A percentile compares a stretch with the other conserved stretches of the same genome.
These are phyloP conservation scores for Corylus avellana DNA, from an alignment of 306 rosid species.

Conservation along the genomic window DNA sequence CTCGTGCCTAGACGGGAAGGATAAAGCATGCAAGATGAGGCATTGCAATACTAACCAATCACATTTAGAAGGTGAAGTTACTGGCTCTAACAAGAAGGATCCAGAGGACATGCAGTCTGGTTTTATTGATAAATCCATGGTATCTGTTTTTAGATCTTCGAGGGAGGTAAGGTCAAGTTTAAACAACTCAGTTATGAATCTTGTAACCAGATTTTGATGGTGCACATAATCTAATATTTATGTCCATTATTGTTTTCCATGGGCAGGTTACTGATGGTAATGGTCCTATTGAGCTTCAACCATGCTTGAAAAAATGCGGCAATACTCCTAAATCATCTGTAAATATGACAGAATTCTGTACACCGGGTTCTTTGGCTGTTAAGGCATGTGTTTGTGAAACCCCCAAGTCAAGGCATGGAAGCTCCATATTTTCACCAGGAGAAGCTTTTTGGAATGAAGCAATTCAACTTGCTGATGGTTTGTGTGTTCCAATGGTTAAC, in stretches of 20 bases:
- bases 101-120: conserved; percentile 38
- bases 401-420: conserved; percentile 71
- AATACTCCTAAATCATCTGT: conserved; percentile 47
- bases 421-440: conserved; percentile 90
- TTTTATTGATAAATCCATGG: conserved; percentile 37
- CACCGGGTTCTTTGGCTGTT: conserved; percentile 71
- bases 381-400: conserved; percentile 53
- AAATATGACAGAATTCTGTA: conserved; percentile 49
- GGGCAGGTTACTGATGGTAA: conserved; percentile 49
- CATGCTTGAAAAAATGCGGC: conserved; percentile 62
- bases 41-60: conserved; percentile 31
- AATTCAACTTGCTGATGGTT: conserved; percentile 85
- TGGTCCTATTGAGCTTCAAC: conserved; percentile 34
- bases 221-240: conserved; percentile 5
- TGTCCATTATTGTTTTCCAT: conserved; percentile 26
- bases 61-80: conserved; percentile 33
- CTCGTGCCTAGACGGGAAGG: conserved; percentile 34
- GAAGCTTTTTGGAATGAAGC: conserved; percentile 97
- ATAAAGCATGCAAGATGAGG: conserved; percentile 42
- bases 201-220: conserved; percentile 9
- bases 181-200: conserved; percentile 16
- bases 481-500: conserved; percentile 47
- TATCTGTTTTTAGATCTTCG: conserved; percentile 30
- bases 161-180: conserved; percentile 30
- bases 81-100: conserved; percentile 26